Percentiles rank a stretch among this genome's conserved stretches.
phyloP scores from a whole-genome alignment of 169 alveolate genomes.

The Plasmodium chabaudi region DNA sequence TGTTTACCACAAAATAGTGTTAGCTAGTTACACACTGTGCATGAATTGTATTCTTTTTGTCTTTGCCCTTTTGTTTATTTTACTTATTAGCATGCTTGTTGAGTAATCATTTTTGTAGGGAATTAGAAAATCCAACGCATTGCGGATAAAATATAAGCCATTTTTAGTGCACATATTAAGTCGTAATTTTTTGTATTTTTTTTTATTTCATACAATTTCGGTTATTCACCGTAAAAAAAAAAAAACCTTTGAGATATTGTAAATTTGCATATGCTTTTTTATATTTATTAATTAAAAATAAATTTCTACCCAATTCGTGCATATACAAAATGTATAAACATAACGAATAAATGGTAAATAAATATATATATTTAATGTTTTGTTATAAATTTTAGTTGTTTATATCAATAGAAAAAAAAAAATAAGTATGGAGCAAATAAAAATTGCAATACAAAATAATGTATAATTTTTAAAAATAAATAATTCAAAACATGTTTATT shows the following conservation, averaged over 20 bases:
- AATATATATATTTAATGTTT: background rate
- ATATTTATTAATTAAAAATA: constrained; percentile 4
- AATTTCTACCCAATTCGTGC: background rate
- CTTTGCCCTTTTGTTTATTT: background rate
- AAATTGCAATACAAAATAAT: background rate
- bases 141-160: background rate
- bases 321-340: background rate
- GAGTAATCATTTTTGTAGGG: constrained; percentile 13
- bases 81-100: background rate
- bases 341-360: too few species aligned
- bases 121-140: constrained; percentile 13
- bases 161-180: background rate
- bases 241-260: too few species aligned
- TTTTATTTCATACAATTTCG: too few species aligned
- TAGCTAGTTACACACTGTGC: background rate
- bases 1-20: background rate
- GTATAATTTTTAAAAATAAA: constrained; percentile 3
- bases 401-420: constrained; percentile 18
- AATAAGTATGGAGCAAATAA: constrained; percentile 4
- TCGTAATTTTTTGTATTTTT: too few species aligned
- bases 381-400: background rate
- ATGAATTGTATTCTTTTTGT: background rate
- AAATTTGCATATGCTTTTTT: background rate
- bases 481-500: background rate
- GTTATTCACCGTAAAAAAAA: too few species aligned